A percentile compares a stretch with the other conserved stretches of the same genome.
Evolutionary conservation across 495 filamentous ascomycete species (phyloP).

Genomic region (Podospora pseudopauciseta): DNA sequence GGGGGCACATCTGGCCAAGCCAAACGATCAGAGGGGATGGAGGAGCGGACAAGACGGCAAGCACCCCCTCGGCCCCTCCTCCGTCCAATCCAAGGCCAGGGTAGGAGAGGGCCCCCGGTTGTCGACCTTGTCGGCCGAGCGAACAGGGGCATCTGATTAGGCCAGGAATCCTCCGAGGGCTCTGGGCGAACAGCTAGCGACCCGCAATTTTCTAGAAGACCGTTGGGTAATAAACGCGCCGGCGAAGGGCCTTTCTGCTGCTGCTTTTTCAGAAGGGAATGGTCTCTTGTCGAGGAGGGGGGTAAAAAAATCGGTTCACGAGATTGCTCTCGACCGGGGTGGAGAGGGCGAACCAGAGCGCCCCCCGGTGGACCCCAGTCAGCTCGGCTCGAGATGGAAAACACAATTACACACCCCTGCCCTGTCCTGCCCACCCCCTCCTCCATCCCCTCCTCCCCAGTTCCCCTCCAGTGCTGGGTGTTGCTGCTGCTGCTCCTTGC

Average conservation of each 20-base stretch:
- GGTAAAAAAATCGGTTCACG: conserved; percentile 32
- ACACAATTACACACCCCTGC: conserved; percentile 24
- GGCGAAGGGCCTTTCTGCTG: conserved; percentile 29
- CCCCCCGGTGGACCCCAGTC: conserved; percentile 33
- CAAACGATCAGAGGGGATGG: conserved; percentile 21
- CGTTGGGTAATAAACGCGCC: conserved; percentile 45
- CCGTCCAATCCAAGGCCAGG: conserved; percentile 31
- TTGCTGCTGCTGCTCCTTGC: too few species aligned
- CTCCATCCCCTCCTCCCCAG: conserved; percentile 5
- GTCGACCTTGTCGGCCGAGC: conserved; percentile 25
- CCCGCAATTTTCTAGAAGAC: conserved; percentile 48
- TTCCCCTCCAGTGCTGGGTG: conserved; percentile 4
- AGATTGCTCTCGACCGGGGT: conserved; percentile 38
- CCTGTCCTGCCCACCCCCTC: conserved; percentile 9
- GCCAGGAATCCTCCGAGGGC: conserved; percentile 46
- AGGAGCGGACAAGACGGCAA: conserved; percentile 20
- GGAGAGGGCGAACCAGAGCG: conserved; percentile 4
- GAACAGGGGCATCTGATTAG: conserved; percentile 42
- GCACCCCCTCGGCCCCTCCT: conserved; percentile 24
- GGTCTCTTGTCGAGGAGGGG: conserved; percentile 25
- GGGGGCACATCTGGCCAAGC: conserved; percentile 26
- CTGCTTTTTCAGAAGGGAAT: conserved; percentile 34
- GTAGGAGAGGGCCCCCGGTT: conserved; percentile 24
- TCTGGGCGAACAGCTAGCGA: conserved; percentile 21
- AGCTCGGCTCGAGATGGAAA: conserved; percentile 46